These are phyloP conservation scores for Penicillium subrubescens DNA, from an alignment of 495 filamentous ascomycete species.

Conservation along the genomic window DNA sequence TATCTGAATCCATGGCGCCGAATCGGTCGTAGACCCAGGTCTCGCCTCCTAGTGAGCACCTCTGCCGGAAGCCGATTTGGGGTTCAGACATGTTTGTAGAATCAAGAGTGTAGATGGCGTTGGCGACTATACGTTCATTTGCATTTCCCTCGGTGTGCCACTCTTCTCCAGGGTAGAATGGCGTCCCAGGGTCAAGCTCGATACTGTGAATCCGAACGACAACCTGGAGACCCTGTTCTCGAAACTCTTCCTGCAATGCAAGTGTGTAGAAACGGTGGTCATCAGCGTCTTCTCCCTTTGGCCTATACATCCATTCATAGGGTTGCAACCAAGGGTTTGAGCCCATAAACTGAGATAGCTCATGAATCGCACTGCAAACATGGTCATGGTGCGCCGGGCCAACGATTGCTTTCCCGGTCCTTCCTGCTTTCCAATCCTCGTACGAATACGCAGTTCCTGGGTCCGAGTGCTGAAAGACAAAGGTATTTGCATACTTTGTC, in stretches of 20 bases:
- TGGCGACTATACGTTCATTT: slow-evolving; percentile 22
- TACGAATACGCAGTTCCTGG: slow-evolving; percentile 16
- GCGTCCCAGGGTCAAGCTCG: slow-evolving; percentile 17
- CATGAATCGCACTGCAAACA: background rate
- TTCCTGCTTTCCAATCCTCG: slow-evolving; percentile 19
- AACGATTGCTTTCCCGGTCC: slow-evolving; percentile 15
- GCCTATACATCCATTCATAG: slow-evolving; percentile 12
- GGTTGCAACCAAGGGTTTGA: slow-evolving; percentile 7
- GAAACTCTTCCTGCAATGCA: slow-evolving; percentile 16
- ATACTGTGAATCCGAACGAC: slow-evolving; percentile 16
- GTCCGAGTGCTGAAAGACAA: slow-evolving; percentile 13
- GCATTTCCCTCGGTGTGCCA: slow-evolving; percentile 18
- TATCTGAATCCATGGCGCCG: background rate
- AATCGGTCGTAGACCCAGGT: slow-evolving; percentile 5
- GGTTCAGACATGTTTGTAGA: slow-evolving; percentile 14
- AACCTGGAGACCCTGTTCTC: slow-evolving; percentile 17
- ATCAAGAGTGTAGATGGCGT: slow-evolving; percentile 13
- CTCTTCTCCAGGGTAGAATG: slow-evolving; percentile 16
- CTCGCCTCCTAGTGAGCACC: background rate
- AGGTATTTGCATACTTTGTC: slow-evolving; percentile 5
- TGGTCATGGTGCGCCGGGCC: slow-evolving; percentile 8
- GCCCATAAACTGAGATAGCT: slow-evolving; percentile 3
- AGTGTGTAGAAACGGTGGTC: slow-evolving; percentile 18
- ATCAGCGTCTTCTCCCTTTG: slow-evolving; percentile 4
- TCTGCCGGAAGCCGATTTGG: slow-evolving; percentile 13